These are phyloP conservation scores for Rhodomyrtus psidioides DNA, from an alignment of 441 rosid genomes.

Conservation along the genomic window DNA sequence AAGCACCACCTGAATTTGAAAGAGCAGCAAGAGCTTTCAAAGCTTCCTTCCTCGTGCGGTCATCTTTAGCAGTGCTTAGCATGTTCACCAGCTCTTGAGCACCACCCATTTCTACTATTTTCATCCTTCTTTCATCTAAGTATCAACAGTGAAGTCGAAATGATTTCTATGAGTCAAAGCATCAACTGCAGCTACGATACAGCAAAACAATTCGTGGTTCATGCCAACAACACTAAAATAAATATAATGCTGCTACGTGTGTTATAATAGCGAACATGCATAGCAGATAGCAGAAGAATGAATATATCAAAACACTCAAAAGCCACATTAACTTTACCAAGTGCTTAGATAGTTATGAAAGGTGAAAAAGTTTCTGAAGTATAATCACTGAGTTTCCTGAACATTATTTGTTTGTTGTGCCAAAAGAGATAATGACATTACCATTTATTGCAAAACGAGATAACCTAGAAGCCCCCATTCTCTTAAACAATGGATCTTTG, in stretches of 20 bases:
- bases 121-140: constrained; percentile 87
- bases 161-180: not conserved
- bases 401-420: not conserved
- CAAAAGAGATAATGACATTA: constrained; percentile 6
- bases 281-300: not conserved
- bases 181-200: not conserved
- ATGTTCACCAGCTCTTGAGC: constrained; percentile 72
- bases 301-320: not conserved
- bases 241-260: not conserved
- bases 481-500: constrained; percentile 86
- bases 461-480: constrained; percentile 88
- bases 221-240: not conserved
- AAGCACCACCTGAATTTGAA: constrained; percentile 47
- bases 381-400: not conserved
- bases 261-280: not conserved
- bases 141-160: constrained; percentile 1
- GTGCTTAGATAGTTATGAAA: not conserved
- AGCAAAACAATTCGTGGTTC: not conserved
- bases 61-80: constrained; percentile 76
- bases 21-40: constrained; percentile 74
- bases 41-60: constrained; percentile 73
- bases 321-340: not conserved
- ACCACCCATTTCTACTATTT: constrained; percentile 84
- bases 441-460: constrained; percentile 80
- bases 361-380: not conserved